A percentile compares a stretch with the other conserved stretches of the same genome.
Evolutionary conservation across 176 grass and related monocot genomes (phyloP).

Genomic region (Rhipidocladum racemiflorum): DNA sequence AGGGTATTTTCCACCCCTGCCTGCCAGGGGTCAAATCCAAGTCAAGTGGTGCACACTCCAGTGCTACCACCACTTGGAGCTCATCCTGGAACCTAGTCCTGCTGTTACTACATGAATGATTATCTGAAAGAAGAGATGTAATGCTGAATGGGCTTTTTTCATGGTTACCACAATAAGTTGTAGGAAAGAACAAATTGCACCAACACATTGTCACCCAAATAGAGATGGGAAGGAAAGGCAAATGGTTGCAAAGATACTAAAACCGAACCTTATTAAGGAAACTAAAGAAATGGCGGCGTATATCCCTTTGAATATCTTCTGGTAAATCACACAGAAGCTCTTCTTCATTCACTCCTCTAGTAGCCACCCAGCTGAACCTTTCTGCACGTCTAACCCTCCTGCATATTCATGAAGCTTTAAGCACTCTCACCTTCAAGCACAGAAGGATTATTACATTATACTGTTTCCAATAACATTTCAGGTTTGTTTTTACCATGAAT

Average conservation of each 20-base stretch:
- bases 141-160: not conserved
- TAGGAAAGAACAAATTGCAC: not conserved
- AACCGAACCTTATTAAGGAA: constrained; percentile 70
- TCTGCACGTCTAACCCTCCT: constrained; percentile 81
- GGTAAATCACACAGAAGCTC: constrained; percentile 74
- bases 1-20: no score
- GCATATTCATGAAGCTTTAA: constrained; percentile 11
- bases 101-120: not conserved
- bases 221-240: not conserved
- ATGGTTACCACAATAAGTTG: no score
- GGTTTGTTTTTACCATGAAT: not conserved
- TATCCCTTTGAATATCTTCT: constrained; percentile 88
- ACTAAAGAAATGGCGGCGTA: constrained; percentile 74
- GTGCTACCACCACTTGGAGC: not conserved
- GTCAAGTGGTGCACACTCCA: no score
- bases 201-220: not conserved
- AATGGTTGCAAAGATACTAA: not conserved
- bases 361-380: constrained; percentile 84
- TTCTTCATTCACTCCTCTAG: constrained; percentile 81
- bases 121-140: not conserved
- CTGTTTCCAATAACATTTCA: not conserved
- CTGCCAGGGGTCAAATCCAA: no score
- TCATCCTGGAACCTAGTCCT: not conserved
- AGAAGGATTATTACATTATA: not conserved
- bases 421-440: not conserved